Evolutionary conservation across 192 early-diverging fungal species (phyloP), one percentile per base, ranked within the genome.

Genomic region (Chytriomyces sp.): DNA sequence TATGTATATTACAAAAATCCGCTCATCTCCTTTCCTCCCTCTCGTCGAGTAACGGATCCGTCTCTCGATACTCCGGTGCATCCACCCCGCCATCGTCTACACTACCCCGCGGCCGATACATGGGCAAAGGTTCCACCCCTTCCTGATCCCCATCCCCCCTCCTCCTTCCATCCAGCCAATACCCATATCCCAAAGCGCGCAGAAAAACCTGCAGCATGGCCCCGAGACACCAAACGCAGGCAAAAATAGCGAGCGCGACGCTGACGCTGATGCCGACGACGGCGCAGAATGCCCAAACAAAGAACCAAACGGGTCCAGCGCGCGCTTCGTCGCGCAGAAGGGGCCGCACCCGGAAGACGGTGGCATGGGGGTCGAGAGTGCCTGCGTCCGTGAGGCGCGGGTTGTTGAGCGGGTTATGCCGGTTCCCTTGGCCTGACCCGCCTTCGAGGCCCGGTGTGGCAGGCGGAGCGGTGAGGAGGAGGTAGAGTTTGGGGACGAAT

Each of bases 281-380:
- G 1, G 65, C 65, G 28, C 65, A 55, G 52, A 68, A 68, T 7
- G 65, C 65, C 65, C 65, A 68, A 19, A 68, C 17, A 30, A 68
- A 68, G 30, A 64, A 64, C 10, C 33, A 12, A 68, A 68, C 33
- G 5, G 33, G 17, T 28, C 28, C 30, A 8, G 49, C 36, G 7
- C 65, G 32, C 0, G 19, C 19, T 64, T 22, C 36, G n/a, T 10
- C 8, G 5, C 62, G 10, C 19, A 25, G 34, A 22, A 6, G 8
- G 2, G 62, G 62, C 6, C 6, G 12, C 28, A 64, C 12, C 3
- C n/a, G 7, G 31, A 64, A 64, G 14, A 61, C 14, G 32, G 59
- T 34, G 8, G 59, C 17, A 19, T 34, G 12, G 7, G 34, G 59
- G 36, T 30, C 31, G 32, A 61, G 25, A 5, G 59, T 64, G 25